Base-by-base conservation (phyloP, 768 basidiomycete species). In the button mushroom (Agaricus bisporus) region DNA sequence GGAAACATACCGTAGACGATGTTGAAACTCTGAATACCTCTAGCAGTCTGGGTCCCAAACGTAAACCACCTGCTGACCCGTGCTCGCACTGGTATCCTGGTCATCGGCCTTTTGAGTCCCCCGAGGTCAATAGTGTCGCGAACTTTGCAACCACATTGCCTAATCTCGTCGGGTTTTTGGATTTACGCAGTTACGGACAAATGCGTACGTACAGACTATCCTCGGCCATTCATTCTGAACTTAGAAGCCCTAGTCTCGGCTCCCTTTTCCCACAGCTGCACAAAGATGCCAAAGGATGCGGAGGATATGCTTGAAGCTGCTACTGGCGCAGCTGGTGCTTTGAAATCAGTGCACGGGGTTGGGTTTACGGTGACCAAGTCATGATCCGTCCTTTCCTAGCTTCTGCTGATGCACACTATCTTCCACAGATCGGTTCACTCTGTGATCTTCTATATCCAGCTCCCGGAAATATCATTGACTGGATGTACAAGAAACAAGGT, bases 21-120 rank as follows among this genome's bases (percentile, higher is more conserved):
- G 64, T 72, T 5, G 51, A 57, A 28, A 32, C 51, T n/a, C 55
- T 60, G 44, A 50, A 43, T 48, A 55, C 44, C 42, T 43, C 58
- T 29, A 56, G 46, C 11, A 50, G 32, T 46, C 51, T 51, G 22
- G 61, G 61, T 43, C 64, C 66, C 4, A 64, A 63, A 14, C 55
- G 61, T 22, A 32, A 32, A 32, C 11, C 11, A 32, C 67, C 65
- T 1, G 64, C 67, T 4, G 76, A 83, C 59, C 78, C 85, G 0
- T 94, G 91, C 63, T 81, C 82, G 4, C 80, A 86, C 46, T 84
- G 84, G 76, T 93, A 83, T 61, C 85, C 89, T 0, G 91, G 91
- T 12, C 70, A 73, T 37, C 76, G 81, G 7, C 72, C 89, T 0
- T 94, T 92, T 68, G 80, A 92, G 63, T 78, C 89, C 0, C 78